Evolutionary conservation across 2,329 filamentous ascomycete species (phyloP).

Genomic region (Huntiella decipiens): DNA sequence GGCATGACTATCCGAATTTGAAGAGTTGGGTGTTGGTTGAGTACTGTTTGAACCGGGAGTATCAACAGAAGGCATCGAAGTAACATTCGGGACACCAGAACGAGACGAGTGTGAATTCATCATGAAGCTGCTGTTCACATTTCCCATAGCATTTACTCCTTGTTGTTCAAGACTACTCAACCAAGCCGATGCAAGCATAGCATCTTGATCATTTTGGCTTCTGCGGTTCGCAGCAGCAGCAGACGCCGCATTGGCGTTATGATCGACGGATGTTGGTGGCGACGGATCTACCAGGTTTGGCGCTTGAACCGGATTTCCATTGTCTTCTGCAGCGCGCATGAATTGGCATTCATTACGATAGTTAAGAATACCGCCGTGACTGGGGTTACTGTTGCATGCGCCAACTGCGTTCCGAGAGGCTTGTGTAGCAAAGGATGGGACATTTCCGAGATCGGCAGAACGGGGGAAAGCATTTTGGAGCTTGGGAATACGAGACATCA

Average conservation of each 20-base stretch:
- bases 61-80: conserved; percentile 1
- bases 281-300: conserved; percentile 22
- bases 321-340: conserved; percentile 22
- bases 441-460: conserved; percentile 22
- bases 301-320: conserved; percentile 21
- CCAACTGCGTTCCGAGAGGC: background rate
- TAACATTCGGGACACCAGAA: background rate
- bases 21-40: conserved; percentile 7
- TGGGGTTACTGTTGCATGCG: background rate
- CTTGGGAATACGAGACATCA: conserved; percentile 42
- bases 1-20: conserved; percentile 1
- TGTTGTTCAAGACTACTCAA: background rate
- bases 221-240: no score
- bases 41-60: conserved; percentile 1
- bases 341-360: conserved; percentile 28
- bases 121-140: background rate
- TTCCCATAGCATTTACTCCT: background rate
- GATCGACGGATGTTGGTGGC: background rate
- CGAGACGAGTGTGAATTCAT: background rate
- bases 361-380: conserved; percentile 21
- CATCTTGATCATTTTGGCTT: background rate
- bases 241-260: background rate
- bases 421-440: background rate
- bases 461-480: conserved; percentile 36
- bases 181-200: conserved; percentile 2